These are phyloP conservation scores for Ascobolus immersus DNA, from an alignment of 495 filamentous ascomycete species.

Conservation along the genomic window DNA sequence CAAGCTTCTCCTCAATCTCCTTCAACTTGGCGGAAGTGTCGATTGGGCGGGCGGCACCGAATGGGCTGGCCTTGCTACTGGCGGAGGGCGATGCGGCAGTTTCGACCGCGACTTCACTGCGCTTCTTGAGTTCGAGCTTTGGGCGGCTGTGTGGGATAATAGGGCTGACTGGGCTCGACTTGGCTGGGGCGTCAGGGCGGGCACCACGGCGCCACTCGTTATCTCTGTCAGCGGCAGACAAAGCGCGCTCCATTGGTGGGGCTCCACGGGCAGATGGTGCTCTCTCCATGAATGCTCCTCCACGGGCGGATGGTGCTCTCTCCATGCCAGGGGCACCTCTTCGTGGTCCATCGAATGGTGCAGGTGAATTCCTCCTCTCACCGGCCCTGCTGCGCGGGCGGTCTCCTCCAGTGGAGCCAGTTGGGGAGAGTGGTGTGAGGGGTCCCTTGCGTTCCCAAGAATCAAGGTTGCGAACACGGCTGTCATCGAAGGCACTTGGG, in stretches of 20 bases:
- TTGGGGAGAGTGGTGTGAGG: slow-evolving; percentile 40
- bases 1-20: slow-evolving; percentile 68
- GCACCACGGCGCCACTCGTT: slow-evolving; percentile 68
- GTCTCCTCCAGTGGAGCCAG: slow-evolving; percentile 36
- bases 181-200: slow-evolving; percentile 38
- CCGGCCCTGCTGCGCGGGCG: slow-evolving; percentile 43
- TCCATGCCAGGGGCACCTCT: slow-evolving; percentile 3
- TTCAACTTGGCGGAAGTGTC: slow-evolving; percentile 37
- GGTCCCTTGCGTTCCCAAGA: slow-evolving; percentile 95
- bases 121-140: slow-evolving; percentile 29
- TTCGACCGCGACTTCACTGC: slow-evolving; percentile 31
- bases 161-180: slow-evolving; percentile 17
- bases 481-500: slow-evolving; percentile 31
- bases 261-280: no score
- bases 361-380: slow-evolving; percentile 14
- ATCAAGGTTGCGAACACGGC: slow-evolving; percentile 60
- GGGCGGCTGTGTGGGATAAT: slow-evolving; percentile 9
- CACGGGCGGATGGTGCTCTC: no score
- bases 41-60: slow-evolving; percentile 37
- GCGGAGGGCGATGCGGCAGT: slow-evolving; percentile 14
- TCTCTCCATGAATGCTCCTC: slow-evolving; percentile 9
- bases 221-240: slow-evolving; percentile 42
- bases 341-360: slow-evolving; percentile 4
- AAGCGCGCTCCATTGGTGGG: slow-evolving; percentile 10
- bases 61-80: slow-evolving; percentile 53